Evolutionary conservation across 805 yeast species (phyloP).

Genomic region (Maudiozyma saulgeensis): DNA sequence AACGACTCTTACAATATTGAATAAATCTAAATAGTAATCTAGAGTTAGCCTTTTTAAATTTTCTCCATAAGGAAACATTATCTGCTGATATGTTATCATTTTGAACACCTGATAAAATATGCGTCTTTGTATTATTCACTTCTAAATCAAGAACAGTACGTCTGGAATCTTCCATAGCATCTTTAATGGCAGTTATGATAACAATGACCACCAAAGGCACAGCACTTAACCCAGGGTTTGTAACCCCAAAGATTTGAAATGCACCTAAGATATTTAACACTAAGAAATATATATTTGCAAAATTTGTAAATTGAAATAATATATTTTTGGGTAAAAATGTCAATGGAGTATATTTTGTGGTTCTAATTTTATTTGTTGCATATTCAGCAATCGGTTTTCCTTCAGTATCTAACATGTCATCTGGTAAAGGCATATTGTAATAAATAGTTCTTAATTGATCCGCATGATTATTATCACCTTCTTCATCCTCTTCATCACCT

Average conservation of each 20-base stretch:
- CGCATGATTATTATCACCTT: slow-evolving; percentile 32
- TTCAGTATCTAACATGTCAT: slow-evolving; percentile 46
- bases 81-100: slow-evolving; percentile 59
- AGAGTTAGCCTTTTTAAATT: slow-evolving; percentile 47
- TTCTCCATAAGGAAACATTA: slow-evolving; percentile 58
- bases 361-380: slow-evolving; percentile 85
- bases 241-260: slow-evolving; percentile 70
- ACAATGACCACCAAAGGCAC: slow-evolving; percentile 78
- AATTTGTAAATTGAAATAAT: slow-evolving; percentile 67
- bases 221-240: slow-evolving; percentile 62
- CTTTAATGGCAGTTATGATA: slow-evolving; percentile 62
- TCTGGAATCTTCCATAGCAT: slow-evolving; percentile 73
- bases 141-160: slow-evolving; percentile 64
- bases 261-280: slow-evolving; percentile 70
- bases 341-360: slow-evolving; percentile 90
- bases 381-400: slow-evolving; percentile 53
- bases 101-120: slow-evolving; percentile 44
- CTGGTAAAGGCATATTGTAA: slow-evolving; percentile 54
- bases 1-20: slow-evolving; percentile 18
- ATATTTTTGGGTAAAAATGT: slow-evolving; percentile 82
- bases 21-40: slow-evolving; percentile 22
- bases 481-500: slow-evolving; percentile 25
- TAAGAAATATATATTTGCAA: slow-evolving; percentile 85
- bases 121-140: slow-evolving; percentile 65
- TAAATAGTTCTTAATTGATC: slow-evolving; percentile 42